These are phyloP conservation scores for Picochlorum sp. DNA, from an alignment of 139 green algal species.

Conservation along the genomic window DNA sequence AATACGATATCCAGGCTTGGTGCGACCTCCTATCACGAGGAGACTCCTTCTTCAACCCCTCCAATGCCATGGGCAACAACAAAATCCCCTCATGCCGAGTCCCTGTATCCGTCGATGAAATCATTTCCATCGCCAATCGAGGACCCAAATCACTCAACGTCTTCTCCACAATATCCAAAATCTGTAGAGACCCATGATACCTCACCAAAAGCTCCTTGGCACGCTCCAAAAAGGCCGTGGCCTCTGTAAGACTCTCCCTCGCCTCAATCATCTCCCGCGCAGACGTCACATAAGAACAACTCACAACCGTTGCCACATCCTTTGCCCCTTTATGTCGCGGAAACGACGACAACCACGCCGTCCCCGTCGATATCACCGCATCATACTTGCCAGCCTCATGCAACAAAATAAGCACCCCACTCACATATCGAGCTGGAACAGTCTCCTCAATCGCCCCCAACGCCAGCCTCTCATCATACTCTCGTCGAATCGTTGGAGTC, in stretches of 20 bases:
- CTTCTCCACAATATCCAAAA: conserved; percentile 8
- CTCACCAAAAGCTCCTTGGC: conserved; percentile 15
- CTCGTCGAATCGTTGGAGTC: not conserved
- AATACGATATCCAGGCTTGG: conserved; percentile 3
- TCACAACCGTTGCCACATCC: conserved; percentile 27
- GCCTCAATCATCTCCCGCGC: conserved; percentile 13
- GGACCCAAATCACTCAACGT: conserved; percentile 22
- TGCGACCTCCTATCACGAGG: not conserved
- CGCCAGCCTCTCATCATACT: conserved; percentile 21
- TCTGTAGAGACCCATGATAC: conserved; percentile 1
- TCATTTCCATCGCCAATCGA: conserved; percentile 24
- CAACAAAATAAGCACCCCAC: conserved; percentile 33
- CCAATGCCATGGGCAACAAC: not conserved
- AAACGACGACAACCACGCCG: conserved; percentile 24
- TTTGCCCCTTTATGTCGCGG: conserved; percentile 8
- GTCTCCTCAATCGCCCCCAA: conserved; percentile 18
- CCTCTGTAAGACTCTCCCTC: conserved; percentile 5
- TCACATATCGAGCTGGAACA: conserved; percentile 24
- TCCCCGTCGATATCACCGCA: conserved; percentile 15
- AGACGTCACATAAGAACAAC: conserved; percentile 18
- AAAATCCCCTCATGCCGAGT: not conserved
- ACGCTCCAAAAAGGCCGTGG: conserved; percentile 16
- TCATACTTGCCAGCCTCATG: conserved; percentile 21
- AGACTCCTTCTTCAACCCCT: not conserved
- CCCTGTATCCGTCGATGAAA: not conserved